These are phyloP conservation scores for Ophiosphaerella herpotricha DNA, from an alignment of 2,329 filamentous ascomycete species.

Conservation along the genomic window DNA sequence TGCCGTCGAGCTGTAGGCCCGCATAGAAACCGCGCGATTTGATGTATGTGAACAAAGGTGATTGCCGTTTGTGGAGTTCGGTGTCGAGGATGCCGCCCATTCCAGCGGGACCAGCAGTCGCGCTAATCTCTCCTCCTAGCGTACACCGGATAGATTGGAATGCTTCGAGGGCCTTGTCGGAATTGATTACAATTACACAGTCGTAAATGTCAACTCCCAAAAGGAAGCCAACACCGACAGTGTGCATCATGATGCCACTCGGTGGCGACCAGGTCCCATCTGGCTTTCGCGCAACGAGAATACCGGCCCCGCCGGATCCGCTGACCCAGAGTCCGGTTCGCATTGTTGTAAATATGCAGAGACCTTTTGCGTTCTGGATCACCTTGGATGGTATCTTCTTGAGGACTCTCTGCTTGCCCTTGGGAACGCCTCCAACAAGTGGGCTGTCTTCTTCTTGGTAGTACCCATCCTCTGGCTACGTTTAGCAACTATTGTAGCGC, in stretches of 20 bases:
- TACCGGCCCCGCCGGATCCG: conserved; percentile 85
- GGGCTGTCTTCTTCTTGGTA: conserved; percentile 61
- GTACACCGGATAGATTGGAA: conserved; percentile 81
- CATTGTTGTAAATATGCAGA: conserved; percentile 96
- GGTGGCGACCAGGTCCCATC: conserved; percentile 92
- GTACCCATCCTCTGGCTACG: conserved; percentile 65
- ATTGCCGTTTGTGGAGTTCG: conserved; percentile 68
- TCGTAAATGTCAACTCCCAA: conserved; percentile 95
- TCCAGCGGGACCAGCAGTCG: conserved; percentile 77
- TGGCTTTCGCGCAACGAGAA: conserved; percentile 80
- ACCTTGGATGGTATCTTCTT: conserved; percentile 86
- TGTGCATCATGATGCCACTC: conserved; percentile 88
- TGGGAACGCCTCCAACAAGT: conserved; percentile 55
- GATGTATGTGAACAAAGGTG: conserved; percentile 82
- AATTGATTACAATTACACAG: conserved; percentile 91
- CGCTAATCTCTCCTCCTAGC: conserved; percentile 78
- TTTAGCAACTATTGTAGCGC: conserved; percentile 18
- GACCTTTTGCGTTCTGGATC: conserved; percentile 84
- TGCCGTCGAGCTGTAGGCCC: conserved; percentile 84
- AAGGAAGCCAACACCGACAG: conserved; percentile 84
- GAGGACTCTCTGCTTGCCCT: conserved; percentile 66
- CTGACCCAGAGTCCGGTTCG: conserved; percentile 89
- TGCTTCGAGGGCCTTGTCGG: conserved; percentile 77
- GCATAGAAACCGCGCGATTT: conserved; percentile 90
- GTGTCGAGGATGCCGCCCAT: conserved; percentile 75